Conservation (phyloP, 306 rosid species). For the Castanospermum australe region DNA sequence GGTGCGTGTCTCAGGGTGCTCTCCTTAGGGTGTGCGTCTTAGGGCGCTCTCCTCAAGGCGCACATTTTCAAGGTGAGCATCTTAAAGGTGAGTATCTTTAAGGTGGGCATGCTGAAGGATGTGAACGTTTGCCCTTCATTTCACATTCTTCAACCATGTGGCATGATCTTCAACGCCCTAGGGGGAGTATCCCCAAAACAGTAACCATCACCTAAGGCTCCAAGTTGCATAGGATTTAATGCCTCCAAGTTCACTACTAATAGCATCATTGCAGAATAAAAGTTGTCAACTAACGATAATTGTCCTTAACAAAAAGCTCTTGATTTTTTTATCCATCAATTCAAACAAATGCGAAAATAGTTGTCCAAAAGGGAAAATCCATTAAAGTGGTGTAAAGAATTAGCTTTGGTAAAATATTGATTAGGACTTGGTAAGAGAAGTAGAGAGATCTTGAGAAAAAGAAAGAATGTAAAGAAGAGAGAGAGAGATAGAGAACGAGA, state of each 20-base stretch:
- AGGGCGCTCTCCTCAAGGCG: no score
- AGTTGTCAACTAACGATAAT: neutral
- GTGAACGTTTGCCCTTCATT: no score
- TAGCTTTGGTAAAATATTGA: neutral
- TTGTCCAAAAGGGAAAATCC: neutral
- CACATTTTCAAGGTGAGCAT: no score
- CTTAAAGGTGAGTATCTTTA: no score
- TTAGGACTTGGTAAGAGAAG: neutral
- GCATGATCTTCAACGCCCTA: no score
- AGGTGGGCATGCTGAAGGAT: no score
- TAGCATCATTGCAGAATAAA: neutral
- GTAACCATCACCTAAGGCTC: neutral
- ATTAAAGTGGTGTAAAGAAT: neutral
- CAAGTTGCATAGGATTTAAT: neutral
- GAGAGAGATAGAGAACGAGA: no score
- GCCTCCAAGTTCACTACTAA: neutral
- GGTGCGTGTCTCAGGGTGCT: no score
- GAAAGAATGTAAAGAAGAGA: no score
- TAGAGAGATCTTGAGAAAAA: neutral
- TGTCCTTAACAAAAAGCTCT: neutral
- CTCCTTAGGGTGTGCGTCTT: no score
- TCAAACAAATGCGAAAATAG: neutral
- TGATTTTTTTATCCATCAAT: neutral
- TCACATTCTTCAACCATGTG: no score
- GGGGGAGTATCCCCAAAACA: no score